phyloP scores from a whole-genome alignment of 75 land plant species.

The Cryptomeria japonica region DNA sequence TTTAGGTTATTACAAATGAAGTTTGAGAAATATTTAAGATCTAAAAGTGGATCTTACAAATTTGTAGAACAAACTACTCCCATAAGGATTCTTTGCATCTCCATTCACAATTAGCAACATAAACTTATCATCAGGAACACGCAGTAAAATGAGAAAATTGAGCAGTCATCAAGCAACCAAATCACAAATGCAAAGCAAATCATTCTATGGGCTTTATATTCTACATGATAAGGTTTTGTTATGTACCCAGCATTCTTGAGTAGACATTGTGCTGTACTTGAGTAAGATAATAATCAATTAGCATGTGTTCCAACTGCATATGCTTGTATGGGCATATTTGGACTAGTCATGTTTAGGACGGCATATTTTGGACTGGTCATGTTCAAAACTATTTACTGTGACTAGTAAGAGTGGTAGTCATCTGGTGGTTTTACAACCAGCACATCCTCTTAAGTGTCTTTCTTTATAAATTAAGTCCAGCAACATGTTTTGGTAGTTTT shows the following conservation, averaged over 20 bases:
- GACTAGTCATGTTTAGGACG: too few relatives aligned
- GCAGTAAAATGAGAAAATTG: not conserved
- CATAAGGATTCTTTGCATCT: not conserved
- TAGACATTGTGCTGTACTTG: not conserved
- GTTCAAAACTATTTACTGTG: too few relatives aligned
- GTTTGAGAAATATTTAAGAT: too few relatives aligned
- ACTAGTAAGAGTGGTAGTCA: too few relatives aligned
- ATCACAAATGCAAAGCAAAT: too few relatives aligned
- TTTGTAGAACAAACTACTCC: not conserved
- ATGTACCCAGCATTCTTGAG: not conserved
- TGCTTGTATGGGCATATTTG: not conserved
- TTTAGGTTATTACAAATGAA: too few relatives aligned
- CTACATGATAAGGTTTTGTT: not conserved
- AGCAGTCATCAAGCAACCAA: not conserved
- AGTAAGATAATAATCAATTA: not conserved
- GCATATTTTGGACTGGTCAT: too few relatives aligned
- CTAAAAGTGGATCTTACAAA: not conserved
- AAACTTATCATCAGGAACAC: not conserved
- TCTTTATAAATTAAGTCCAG: not conserved
- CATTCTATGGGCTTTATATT: not conserved
- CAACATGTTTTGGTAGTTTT: not conserved
- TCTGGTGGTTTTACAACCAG: too few relatives aligned
- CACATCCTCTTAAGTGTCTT: not conserved
- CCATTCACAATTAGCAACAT: not conserved
- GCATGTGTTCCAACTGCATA: not conserved